These are phyloP conservation scores for Dendrobium nobile DNA, from an alignment of 106 monocot species.

Conservation along the genomic window DNA sequence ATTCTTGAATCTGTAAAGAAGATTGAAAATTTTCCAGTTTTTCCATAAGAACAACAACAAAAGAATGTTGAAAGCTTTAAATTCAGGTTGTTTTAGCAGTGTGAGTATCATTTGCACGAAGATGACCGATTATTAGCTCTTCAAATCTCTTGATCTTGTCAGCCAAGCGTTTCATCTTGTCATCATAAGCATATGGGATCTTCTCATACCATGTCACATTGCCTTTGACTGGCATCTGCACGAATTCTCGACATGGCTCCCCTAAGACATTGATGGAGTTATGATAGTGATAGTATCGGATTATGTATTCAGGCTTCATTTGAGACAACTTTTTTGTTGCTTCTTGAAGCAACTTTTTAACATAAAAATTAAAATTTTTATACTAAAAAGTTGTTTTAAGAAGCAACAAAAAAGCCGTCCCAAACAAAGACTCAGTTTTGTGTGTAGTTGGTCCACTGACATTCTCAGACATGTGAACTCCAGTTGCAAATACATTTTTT, in stretches of 20 bases:
- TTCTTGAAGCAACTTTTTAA: too few species aligned
- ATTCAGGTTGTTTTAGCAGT: neutral
- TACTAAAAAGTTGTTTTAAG: too few species aligned
- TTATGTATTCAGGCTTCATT: too few species aligned
- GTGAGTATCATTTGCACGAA: neutral
- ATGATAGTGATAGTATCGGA: slow-evolving; percentile 73
- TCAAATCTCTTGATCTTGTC: slow-evolving; percentile 26
- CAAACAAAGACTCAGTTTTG: slow-evolving; percentile 37
- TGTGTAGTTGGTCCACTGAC: slow-evolving; percentile 32
- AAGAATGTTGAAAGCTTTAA: neutral
- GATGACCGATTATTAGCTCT: slow-evolving; percentile 19
- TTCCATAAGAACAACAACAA: neutral
- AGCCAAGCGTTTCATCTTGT: slow-evolving; percentile 24
- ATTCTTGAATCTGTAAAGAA: neutral
- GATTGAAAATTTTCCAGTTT: neutral
- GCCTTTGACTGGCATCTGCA: slow-evolving; percentile 11
- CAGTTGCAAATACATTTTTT: slow-evolving; percentile 42
- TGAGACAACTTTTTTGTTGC: too few species aligned
- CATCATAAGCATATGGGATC: slow-evolving; percentile 42
- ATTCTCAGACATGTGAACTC: slow-evolving; percentile 76
- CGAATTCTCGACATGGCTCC: slow-evolving; percentile 48
- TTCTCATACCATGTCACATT: slow-evolving; percentile 25
- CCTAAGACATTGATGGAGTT: slow-evolving; percentile 40
- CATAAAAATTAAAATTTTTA: too few species aligned
- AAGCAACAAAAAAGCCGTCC: too few species aligned